Conservation (phyloP, 2,329 filamentous ascomycete genomes). For the Diaporthe destruens region DNA sequence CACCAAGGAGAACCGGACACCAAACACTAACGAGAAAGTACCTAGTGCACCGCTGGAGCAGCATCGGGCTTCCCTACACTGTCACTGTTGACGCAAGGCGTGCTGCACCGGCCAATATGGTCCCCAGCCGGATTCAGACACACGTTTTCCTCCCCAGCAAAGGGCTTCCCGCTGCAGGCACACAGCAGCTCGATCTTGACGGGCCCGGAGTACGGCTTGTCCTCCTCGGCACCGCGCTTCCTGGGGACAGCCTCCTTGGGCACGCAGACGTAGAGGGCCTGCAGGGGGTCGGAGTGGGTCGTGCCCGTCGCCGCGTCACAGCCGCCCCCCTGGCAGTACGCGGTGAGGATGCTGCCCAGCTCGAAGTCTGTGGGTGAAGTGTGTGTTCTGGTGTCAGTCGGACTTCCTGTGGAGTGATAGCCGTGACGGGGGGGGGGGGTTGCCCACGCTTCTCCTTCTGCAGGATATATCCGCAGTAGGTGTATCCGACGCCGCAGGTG, state of each 20-base stretch:
- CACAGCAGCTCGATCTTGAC: constrained; percentile 41
- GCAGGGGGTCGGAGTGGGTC: constrained; percentile 39
- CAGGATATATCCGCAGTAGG: constrained; percentile 42
- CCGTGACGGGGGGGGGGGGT: too few relatives aligned
- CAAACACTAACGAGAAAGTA: background rate
- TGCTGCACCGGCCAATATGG: constrained; percentile 41
- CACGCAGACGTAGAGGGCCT: constrained; percentile 39
- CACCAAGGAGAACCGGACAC: background rate
- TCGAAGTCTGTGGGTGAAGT: constrained; percentile 35
- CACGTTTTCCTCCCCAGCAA: constrained; percentile 35
- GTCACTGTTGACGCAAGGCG: constrained; percentile 31
- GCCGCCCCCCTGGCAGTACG: constrained; percentile 39
- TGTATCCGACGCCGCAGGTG: constrained; percentile 39
- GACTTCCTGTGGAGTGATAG: too few relatives aligned
- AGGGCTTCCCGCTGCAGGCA: constrained; percentile 39
- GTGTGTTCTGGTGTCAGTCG: background rate
- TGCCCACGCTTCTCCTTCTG: constrained; percentile 38
- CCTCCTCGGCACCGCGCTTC: constrained; percentile 26
- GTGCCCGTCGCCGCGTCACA: constrained; percentile 36
- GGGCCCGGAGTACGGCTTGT: constrained; percentile 38
- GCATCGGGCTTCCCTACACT: background rate
- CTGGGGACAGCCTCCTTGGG: constrained; percentile 36
- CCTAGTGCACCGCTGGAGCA: background rate
- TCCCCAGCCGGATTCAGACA: constrained; percentile 40
- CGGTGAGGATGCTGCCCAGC: constrained; percentile 39